Conservation (phyloP, 2,329 filamentous ascomycete species). For the Colletotrichum noveboracense region DNA sequence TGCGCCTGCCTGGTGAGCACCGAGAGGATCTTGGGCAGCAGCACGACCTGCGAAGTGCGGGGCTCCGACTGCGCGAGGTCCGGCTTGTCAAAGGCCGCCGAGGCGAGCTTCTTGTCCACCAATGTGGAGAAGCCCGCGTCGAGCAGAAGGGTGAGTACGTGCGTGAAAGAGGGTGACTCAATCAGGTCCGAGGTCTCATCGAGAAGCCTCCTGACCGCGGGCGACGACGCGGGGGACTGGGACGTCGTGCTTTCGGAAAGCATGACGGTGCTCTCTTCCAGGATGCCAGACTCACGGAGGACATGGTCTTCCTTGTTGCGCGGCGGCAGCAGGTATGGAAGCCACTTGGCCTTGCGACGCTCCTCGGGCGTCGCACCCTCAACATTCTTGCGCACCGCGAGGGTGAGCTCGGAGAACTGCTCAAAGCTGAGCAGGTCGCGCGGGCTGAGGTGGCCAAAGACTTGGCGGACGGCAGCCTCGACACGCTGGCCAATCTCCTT, state of each 20-base stretch:
- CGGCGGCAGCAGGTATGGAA: conserved; percentile 83
- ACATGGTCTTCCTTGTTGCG: conserved; percentile 81
- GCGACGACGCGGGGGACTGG: conserved; percentile 49
- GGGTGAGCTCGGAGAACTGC: conserved; percentile 77
- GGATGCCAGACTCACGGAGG: conserved; percentile 83
- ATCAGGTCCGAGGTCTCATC: conserved; percentile 96
- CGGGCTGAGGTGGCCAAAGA: conserved; percentile 88
- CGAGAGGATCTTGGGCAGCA: conserved; percentile 86
- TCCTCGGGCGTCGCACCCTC: conserved; percentile 65
- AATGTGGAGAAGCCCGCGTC: conserved; percentile 87
- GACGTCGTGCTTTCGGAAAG: conserved; percentile 32
- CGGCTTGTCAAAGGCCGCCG: conserved; percentile 75
- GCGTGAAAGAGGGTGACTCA: conserved; percentile 89
- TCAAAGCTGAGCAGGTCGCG: conserved; percentile 86
- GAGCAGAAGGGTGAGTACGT: conserved; percentile 84
- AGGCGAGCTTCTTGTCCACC: conserved; percentile 80
- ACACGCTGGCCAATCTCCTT: conserved; percentile 82
- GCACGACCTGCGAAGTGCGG: conserved; percentile 62
- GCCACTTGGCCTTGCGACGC: conserved; percentile 67
- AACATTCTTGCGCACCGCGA: conserved; percentile 83
- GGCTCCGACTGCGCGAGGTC: conserved; percentile 18
- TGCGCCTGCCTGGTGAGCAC: conserved; percentile 92
- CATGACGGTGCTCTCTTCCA: conserved; percentile 54
- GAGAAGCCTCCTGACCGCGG: conserved; percentile 78
- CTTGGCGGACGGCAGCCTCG: conserved; percentile 82